Percentiles rank a stretch among this genome's conserved stretches.
These are phyloP conservation scores for Apiotrichum gamsii DNA, from an alignment of 1,284 basidiomycete genomes.

Conservation along the genomic window DNA sequence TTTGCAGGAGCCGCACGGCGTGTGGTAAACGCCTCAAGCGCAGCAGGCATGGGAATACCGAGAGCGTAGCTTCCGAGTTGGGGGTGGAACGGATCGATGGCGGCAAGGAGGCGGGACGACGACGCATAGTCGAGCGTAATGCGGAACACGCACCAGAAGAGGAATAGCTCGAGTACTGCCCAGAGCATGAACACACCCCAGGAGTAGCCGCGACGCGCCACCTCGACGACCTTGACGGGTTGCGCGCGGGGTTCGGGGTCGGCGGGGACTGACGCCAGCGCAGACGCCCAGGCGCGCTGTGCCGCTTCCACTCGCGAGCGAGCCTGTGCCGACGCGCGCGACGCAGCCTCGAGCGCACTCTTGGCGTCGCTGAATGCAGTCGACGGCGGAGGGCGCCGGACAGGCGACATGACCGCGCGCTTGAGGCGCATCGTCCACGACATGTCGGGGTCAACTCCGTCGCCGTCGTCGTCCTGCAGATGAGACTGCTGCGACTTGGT, in stretches of 20 bases:
- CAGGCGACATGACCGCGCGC: background rate
- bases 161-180: conserved; percentile 27
- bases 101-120: conserved; percentile 17
- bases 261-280: conserved; percentile 1
- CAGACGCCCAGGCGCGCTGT: conserved; percentile 11
- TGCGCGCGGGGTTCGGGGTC: conserved; percentile 13
- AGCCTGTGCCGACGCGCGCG: conserved; percentile 1
- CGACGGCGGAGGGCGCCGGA: background rate
- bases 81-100: conserved; percentile 30
- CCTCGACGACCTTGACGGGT: conserved; percentile 1
- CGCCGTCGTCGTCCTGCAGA: no score
- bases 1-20: background rate
- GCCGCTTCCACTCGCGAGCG: conserved; percentile 4
- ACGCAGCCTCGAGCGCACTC: conserved; percentile 8
- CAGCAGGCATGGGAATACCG: conserved; percentile 22
- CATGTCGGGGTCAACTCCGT: conserved; percentile 4
- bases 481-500: background rate
- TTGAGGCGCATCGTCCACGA: conserved; percentile 12
- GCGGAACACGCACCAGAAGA: conserved; percentile 41
- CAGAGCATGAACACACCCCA: conserved; percentile 33
- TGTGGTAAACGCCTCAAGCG: conserved; percentile 9
- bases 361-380: conserved; percentile 3
- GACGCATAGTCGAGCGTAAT: conserved; percentile 39
- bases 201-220: conserved; percentile 5
- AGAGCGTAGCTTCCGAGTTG: conserved; percentile 9